Base-by-base conservation (phyloP, 1,284 basidiomycete genomes). In the Cronartium quercuum region DNA sequence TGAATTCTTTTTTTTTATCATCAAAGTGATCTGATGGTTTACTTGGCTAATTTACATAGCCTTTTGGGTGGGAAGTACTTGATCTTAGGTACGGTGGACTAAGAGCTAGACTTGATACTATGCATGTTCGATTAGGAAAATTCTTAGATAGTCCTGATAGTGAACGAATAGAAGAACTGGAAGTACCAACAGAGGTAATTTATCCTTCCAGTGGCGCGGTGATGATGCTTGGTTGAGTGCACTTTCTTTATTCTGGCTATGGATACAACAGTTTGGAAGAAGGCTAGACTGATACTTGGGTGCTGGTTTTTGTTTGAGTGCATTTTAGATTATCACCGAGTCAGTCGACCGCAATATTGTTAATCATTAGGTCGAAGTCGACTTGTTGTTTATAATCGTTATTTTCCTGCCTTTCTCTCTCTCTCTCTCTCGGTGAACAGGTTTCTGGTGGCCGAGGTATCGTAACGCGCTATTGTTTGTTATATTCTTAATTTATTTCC, bases 71-170 rank as follows among this genome's bases (percentile, higher is more conserved):
- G 79, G 81, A 83, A 76, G 79, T 79, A 15, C 76, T 83, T 35
- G 82, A 83, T 24, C 67, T 83, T 47, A 76, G 82, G 0, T 83
- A 83, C 57, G 82, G 82, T 15, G 82, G 82, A 0, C 70, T 83
- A 44, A 73, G 77, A 13, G 71, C 80, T 0, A 77, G 82, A 2
- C 74, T 82, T 37, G 81, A 82, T 24, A 83, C 81, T 55, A 79
- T 83, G 76, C 78, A 82, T 51, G 64, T 76, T 38, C 70, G 79
- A n/a, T 47, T 77, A n/a, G 35, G 69, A 1, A 44, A 34, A 10
- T 67, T 51, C 42, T 29, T 66, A 3, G 64, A 66, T 35, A n/a
- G n/a, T n/a, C 13, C 12, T 3, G 12, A 6, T 9, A 41, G 58
- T 34, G 37, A 42, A 38, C n/a, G 57, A 34, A 41, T 74, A 18